These are phyloP conservation scores for Rhodotorula graminis DNA, from an alignment of 768 basidiomycete genomes.

Conservation along the genomic window DNA sequence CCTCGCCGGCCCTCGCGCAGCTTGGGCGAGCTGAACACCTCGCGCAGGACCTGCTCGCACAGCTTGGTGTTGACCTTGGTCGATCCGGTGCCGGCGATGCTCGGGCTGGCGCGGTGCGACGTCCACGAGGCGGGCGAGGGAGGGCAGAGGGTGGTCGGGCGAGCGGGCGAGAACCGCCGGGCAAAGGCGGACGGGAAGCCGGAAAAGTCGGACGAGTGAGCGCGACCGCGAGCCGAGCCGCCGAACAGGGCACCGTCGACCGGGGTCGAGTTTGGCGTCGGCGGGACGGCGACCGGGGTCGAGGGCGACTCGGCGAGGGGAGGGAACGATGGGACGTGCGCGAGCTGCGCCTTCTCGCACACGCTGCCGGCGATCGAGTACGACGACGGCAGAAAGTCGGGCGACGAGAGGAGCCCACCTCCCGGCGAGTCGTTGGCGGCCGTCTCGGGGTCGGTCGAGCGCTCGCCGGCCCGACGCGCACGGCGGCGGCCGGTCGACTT, in stretches of 20 bases:
- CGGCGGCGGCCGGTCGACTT: slow-evolving; percentile 6
- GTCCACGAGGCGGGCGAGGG: slow-evolving; percentile 2
- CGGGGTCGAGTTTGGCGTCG: slow-evolving; percentile 38
- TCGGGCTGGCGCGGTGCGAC: slow-evolving; percentile 6
- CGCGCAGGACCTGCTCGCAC: slow-evolving; percentile 91
- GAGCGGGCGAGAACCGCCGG: slow-evolving; percentile 19
- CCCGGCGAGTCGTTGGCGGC: slow-evolving; percentile 5
- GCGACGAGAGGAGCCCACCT: slow-evolving; percentile 20
- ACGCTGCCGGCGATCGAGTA: slow-evolving; percentile 28
- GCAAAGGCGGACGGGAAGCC: slow-evolving; percentile 12
- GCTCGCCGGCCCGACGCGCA: slow-evolving; percentile 3
- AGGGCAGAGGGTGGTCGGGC: background rate
- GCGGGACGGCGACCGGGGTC: slow-evolving; percentile 9
- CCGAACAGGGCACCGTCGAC: slow-evolving; percentile 7
- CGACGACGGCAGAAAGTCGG: slow-evolving; percentile 32
- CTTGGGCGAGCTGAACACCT: slow-evolving; percentile 59
- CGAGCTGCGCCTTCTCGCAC: slow-evolving; percentile 17
- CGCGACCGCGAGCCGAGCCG: slow-evolving; percentile 3
- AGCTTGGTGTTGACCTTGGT: slow-evolving; percentile 89
- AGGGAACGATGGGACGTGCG: slow-evolving; percentile 18
- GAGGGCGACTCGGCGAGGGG: slow-evolving; percentile 2
- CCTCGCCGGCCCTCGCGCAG: slow-evolving; percentile 52
- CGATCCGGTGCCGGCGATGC: slow-evolving; percentile 76
- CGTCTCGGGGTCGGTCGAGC: slow-evolving; percentile 30
- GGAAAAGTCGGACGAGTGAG: slow-evolving; percentile 14